These are phyloP conservation scores for Trametopsis cervina DNA, from an alignment of 768 basidiomycete genomes.

Conservation along the genomic window DNA sequence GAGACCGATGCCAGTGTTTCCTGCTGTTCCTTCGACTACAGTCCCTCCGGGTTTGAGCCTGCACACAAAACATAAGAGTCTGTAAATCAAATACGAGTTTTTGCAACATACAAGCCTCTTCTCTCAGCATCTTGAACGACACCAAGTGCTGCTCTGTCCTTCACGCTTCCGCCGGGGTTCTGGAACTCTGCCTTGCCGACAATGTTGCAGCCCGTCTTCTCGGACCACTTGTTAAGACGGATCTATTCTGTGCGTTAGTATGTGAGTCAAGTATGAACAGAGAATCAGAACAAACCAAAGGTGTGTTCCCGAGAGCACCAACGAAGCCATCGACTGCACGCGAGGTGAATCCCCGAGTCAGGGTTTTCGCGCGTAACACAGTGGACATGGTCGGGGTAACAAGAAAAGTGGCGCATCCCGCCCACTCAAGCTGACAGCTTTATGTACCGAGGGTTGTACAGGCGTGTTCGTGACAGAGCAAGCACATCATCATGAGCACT, in stretches of 20 bases:
- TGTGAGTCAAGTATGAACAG: conserved; percentile 7
- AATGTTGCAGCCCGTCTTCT: conserved; percentile 76
- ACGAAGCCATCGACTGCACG: conserved; percentile 67
- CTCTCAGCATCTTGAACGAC: conserved; percentile 83
- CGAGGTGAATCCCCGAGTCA: conserved; percentile 24
- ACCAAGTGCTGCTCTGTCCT: conserved; percentile 93
- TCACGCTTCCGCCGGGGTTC: conserved; percentile 96
- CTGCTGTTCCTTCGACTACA: conserved; percentile 95
- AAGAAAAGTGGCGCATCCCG: conserved; percentile 5
- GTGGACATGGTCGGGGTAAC: conserved; percentile 16
- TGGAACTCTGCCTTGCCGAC: conserved; percentile 98
- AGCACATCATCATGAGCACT: conserved; percentile 16
- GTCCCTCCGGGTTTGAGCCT: conserved; percentile 92
- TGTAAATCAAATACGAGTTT: too few species aligned
- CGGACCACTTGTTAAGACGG: conserved; percentile 71
- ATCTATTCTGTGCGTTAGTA: conserved; percentile 44
- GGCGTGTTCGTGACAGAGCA: not conserved
- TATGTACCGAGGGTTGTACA: not conserved
- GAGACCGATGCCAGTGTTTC: conserved; percentile 95
- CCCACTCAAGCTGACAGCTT: conserved; percentile 1
- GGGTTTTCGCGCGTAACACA: conserved; percentile 13
- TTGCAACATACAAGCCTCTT: conserved; percentile 67
- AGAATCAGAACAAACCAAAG: conserved; percentile 51
- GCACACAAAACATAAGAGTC: not conserved
- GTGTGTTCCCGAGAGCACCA: conserved; percentile 89